phyloP scores from a whole-genome alignment of 768 basidiomycete species.

The Rhodotorula taiwanensis region DNA sequence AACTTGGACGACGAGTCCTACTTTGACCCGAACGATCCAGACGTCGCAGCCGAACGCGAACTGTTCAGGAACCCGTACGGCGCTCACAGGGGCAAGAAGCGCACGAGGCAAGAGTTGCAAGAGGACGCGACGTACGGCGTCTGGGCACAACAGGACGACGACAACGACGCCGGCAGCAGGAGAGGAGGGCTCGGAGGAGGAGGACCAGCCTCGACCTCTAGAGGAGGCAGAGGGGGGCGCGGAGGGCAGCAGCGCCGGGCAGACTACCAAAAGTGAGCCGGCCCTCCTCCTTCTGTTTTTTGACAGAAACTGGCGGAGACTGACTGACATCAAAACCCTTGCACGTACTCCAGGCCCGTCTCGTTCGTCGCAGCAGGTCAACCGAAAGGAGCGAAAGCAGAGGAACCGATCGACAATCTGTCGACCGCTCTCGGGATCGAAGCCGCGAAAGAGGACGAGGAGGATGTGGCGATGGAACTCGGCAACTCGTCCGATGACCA shows the following conservation, averaged over 20 bases:
- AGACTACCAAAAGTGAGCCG: constrained; percentile 59
- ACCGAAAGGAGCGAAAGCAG: constrained; percentile 34
- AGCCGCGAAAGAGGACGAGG: constrained; percentile 22
- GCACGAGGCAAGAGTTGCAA: constrained; percentile 59
- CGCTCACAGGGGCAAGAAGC: constrained; percentile 40
- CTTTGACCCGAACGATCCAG: constrained; percentile 50
- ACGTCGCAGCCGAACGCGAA: constrained; percentile 63
- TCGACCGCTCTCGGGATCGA: constrained; percentile 44
- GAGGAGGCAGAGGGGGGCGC: not conserved
- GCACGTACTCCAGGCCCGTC: not conserved
- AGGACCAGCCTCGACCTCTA: not conserved
- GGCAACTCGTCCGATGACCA: constrained; percentile 40
- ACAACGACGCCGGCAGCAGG: constrained; percentile 39
- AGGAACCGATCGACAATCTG: constrained; percentile 43
- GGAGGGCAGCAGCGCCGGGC: constrained; percentile 46
- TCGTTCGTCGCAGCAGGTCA: constrained; percentile 29
- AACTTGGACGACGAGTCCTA: constrained; percentile 33
- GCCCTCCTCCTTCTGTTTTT: not conserved
- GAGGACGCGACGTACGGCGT: constrained; percentile 71
- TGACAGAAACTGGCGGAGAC: no score
- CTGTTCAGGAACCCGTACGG: constrained; percentile 70
- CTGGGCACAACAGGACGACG: constrained; percentile 64
- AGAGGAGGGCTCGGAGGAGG: not conserved
- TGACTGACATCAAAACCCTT: no score
- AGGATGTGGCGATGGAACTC: constrained; percentile 26